phyloP scores from a whole-genome alignment of 331 rosid genomes.

The Rhamnella rubrinervis region DNA sequence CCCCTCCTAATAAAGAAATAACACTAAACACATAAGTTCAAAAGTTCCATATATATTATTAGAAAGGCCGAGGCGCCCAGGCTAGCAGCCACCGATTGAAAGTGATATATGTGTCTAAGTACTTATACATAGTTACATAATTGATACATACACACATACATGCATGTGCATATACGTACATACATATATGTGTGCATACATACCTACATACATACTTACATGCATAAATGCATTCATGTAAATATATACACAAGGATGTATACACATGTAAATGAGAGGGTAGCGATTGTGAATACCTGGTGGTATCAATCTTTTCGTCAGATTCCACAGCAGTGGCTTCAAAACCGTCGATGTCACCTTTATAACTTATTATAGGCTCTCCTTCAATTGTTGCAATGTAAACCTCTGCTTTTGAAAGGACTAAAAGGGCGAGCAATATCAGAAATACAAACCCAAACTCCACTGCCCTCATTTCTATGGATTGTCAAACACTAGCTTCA shows the following conservation, averaged over 20 bases:
- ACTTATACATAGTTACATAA: not conserved
- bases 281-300: conserved; percentile 53
- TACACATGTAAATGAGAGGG: not conserved
- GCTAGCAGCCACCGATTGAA: conserved; percentile 20
- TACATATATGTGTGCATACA: not conserved
- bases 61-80: conserved; percentile 17
- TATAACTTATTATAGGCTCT: conserved; percentile 87
- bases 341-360: conserved; percentile 82
- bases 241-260: not conserved
- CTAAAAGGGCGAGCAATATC: conserved; percentile 35
- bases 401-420: conserved; percentile 59
- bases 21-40: not conserved
- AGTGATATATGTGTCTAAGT: not conserved
- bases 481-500: conserved; percentile 30
- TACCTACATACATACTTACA: not conserved
- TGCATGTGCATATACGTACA: not conserved
- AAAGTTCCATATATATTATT: not conserved
- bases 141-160: not conserved
- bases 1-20: not conserved
- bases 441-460: conserved; percentile 35
- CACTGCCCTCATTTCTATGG: conserved; percentile 46
- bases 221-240: not conserved
- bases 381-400: conserved; percentile 88
- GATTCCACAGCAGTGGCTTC: conserved; percentile 95
- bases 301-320: conserved; percentile 78